Evolutionary conservation across 225 moss, liverwort and hornwort species (phyloP).

Genomic region (Pseudoscleropodium purum): DNA sequence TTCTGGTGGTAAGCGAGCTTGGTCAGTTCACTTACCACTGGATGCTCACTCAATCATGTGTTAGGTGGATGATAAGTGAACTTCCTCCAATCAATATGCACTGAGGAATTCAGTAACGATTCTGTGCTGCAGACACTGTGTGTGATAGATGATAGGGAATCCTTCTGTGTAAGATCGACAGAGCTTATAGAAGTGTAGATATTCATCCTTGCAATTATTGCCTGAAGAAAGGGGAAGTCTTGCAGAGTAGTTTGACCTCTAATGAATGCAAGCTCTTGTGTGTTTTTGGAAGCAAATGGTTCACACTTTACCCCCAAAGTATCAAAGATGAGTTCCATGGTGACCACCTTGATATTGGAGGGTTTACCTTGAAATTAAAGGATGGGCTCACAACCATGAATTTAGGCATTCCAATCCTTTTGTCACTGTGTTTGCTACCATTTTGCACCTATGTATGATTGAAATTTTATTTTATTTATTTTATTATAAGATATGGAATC

Average conservation of each 20-base stretch:
- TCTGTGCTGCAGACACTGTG: not conserved
- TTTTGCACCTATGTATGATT: not conserved
- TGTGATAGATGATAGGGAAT: not conserved
- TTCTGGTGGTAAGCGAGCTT: not conserved
- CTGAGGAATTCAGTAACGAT: not conserved
- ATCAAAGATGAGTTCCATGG: no score
- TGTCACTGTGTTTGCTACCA: not conserved
- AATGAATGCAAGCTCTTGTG: not conserved
- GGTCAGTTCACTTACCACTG: not conserved
- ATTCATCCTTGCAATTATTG: not conserved
- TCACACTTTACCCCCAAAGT: no score
- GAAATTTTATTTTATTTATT: no score
- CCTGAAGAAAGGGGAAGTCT: not conserved
- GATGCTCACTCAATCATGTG: not conserved
- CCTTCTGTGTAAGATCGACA: not conserved
- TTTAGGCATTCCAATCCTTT: no score
- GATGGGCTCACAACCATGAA: not conserved
- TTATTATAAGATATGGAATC: not conserved
- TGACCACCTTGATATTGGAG: fast-evolving
- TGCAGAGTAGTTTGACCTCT: not conserved
- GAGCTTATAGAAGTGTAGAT: not conserved
- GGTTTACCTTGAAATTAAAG: not conserved
- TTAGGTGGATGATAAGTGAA: not conserved
- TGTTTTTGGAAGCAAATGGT: not conserved
- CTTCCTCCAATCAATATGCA: not conserved